Evolutionary conservation across 2,329 filamentous ascomycete genomes (phyloP).

Genomic region (Colletotrichum kahawae): DNA sequence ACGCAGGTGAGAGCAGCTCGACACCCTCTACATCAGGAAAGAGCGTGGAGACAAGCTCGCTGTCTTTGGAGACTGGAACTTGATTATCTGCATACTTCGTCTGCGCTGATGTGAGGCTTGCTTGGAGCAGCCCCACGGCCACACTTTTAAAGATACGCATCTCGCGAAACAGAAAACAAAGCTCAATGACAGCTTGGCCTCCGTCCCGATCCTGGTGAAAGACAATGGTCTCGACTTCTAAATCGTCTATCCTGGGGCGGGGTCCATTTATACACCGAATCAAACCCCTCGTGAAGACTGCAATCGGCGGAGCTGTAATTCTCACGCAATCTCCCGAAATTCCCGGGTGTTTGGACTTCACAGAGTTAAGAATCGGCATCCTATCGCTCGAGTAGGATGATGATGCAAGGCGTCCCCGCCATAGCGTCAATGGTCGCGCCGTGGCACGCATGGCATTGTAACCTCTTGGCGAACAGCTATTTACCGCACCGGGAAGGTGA

Average conservation of each 20-base stretch:
- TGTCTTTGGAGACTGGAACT: not conserved
- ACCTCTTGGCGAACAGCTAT: not conserved
- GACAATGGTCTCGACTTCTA: not conserved
- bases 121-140: not conserved
- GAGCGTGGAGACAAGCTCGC: not conserved
- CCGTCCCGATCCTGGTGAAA: not conserved
- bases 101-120: not conserved
- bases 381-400: not conserved
- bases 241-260: no score
- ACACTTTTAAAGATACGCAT: not conserved
- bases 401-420: not conserved
- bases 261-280: no score
- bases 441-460: not conserved
- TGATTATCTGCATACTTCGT: conserved; percentile 4
- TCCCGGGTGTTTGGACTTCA: not conserved
- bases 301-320: no score
- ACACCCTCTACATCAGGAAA: conserved; percentile 6
- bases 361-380: not conserved
- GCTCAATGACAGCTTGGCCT: fast-evolving
- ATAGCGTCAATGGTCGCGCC: not conserved
- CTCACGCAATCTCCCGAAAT: not conserved
- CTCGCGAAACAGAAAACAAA: not conserved
- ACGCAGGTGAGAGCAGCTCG: conserved; percentile 30
- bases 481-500: not conserved
- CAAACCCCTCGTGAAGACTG: no score